phyloP scores from a whole-genome alignment of 2,329 filamentous ascomycete genomes.

The Sporothrix brunneoviolacea region DNA sequence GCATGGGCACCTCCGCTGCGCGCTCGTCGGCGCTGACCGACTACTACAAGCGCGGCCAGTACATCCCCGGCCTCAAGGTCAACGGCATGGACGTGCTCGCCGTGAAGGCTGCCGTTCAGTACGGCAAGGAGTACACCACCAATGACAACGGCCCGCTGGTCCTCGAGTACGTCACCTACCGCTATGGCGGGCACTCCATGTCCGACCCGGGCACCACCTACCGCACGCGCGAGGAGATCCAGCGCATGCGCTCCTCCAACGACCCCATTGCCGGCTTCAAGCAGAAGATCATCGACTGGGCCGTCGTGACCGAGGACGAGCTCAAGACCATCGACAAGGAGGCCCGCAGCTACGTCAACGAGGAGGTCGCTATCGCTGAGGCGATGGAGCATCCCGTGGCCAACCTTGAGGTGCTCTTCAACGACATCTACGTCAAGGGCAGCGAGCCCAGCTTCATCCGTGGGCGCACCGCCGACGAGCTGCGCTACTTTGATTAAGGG shows the following conservation, averaged over 20 bases:
- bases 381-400: slow-evolving; percentile 74
- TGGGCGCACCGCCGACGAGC: slow-evolving; percentile 85
- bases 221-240: slow-evolving; percentile 97
- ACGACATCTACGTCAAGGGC: slow-evolving; percentile 92
- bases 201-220: slow-evolving; percentile 99
- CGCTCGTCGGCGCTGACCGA: slow-evolving; percentile 94
- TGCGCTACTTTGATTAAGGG: slow-evolving; percentile 68
- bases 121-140: slow-evolving; percentile 81
- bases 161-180: slow-evolving; percentile 98
- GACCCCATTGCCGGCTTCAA: slow-evolving; percentile 97
- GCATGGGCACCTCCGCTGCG: slow-evolving; percentile 95
- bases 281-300: slow-evolving; percentile 97
- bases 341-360: slow-evolving; percentile 75
- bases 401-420: slow-evolving; percentile 76
- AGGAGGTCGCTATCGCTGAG: slow-evolving; percentile 86
- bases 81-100: slow-evolving; percentile 99
- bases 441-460: slow-evolving; percentile 83
- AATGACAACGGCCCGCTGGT: slow-evolving; percentile 87
- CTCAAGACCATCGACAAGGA: slow-evolving; percentile 96
- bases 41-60: slow-evolving; percentile 99
- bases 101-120: slow-evolving; percentile 91
- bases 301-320: slow-evolving; percentile 83
- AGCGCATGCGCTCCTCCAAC: slow-evolving; percentile 98
- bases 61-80: slow-evolving; percentile 98
- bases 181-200: slow-evolving; percentile 99